Evolutionary conservation across 1,284 basidiomycete species (phyloP).

Genomic region (Dichomitus squalens): DNA sequence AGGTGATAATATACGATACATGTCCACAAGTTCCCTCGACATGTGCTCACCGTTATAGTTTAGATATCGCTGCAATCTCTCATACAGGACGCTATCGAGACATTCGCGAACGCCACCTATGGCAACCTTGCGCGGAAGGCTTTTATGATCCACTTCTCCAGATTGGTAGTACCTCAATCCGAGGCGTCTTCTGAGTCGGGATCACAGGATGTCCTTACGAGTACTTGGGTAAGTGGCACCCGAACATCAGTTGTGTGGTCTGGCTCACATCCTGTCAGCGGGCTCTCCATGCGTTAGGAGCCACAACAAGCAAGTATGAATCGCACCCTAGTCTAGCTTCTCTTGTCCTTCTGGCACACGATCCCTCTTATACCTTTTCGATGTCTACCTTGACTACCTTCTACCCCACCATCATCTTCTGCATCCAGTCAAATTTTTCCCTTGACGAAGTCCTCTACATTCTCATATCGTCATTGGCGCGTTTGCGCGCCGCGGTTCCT

Average conservation of each 20-base stretch:
- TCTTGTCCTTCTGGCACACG: constrained; percentile 54
- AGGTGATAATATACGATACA: not conserved
- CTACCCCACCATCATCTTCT: constrained; percentile 47
- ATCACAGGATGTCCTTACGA: constrained; percentile 4
- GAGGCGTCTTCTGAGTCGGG: not conserved
- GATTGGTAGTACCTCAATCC: constrained; percentile 18
- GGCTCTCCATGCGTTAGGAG: constrained; percentile 25
- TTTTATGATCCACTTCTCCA: constrained; percentile 49
- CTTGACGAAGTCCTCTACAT: constrained; percentile 61
- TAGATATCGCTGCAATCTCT: constrained; percentile 46
- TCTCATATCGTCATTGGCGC: constrained; percentile 48
- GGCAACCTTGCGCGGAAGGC: constrained; percentile 48
- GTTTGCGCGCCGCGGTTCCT: constrained; percentile 22
- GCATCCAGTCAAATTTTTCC: constrained; percentile 51
- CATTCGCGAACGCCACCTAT: constrained; percentile 43
- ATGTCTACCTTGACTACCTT: constrained; percentile 37
- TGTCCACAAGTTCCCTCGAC: not conserved
- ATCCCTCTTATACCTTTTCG: constrained; percentile 26
- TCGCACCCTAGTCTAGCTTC: constrained; percentile 35
- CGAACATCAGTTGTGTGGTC: not conserved
- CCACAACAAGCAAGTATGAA: constrained; percentile 14
- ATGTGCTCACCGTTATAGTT: not conserved
- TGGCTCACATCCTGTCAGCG: constrained; percentile 20
- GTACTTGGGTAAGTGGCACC: constrained; percentile 17
- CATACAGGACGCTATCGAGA: constrained; percentile 42